Conservation (phyloP, 139 green algal species). For the Asterochloris erici region DNA sequence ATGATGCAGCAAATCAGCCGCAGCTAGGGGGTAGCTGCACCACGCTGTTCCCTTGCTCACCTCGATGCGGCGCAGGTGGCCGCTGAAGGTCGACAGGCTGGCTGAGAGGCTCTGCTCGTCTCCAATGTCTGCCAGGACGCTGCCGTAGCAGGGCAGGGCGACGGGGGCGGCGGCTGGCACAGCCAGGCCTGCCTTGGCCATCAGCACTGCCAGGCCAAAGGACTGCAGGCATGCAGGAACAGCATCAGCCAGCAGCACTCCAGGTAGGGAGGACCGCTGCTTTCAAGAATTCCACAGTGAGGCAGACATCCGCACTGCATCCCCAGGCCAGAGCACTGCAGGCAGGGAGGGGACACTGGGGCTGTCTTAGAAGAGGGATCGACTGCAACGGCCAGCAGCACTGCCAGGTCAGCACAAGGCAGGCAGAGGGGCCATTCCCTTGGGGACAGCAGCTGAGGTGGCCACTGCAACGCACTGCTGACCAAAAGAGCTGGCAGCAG, state of each 20-base stretch:
- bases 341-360: background rate
- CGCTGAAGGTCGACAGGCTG: constrained; percentile 93
- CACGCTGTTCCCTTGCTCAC: background rate
- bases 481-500: background rate
- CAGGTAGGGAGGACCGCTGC: background rate
- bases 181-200: constrained; percentile 76
- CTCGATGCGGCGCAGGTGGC: constrained; percentile 70
- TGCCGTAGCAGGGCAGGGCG: constrained; percentile 65
- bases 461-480: background rate
- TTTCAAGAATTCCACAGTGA: background rate
- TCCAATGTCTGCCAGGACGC: constrained; percentile 91
- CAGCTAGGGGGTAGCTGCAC: background rate
- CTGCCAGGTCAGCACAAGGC: constrained; percentile 60
- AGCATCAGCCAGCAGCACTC: background rate
- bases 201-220: constrained; percentile 73
- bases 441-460: no score
- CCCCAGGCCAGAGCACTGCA: background rate
- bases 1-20: no score
- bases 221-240: constrained; percentile 29
- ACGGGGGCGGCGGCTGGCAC: constrained; percentile 66
- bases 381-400: constrained; percentile 53
- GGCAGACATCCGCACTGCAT: background rate
- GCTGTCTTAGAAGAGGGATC: background rate
- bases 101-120: constrained; percentile 77
- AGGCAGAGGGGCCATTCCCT: background rate